Evolutionary conservation across 75 land plant species (phyloP), one percentile per base, ranked within the genome.

Genomic region (Selaginella tamariscina): DNA sequence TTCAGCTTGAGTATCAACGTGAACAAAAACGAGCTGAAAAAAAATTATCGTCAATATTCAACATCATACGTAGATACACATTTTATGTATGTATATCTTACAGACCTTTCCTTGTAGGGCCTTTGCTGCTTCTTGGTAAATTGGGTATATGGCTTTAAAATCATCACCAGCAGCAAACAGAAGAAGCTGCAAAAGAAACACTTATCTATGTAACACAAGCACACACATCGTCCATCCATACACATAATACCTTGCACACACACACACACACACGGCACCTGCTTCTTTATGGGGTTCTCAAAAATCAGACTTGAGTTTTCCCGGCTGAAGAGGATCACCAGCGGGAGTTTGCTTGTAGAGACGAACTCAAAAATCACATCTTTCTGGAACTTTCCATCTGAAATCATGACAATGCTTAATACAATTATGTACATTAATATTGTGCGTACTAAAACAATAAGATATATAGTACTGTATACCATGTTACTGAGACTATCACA

Each of bases 41-140:
- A 5, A 22, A 39, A 55, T 21, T 56, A 57, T 23, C 56, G n/a
- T 33, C 54, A 49, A 11, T 49, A 49, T 49, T 49, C 18, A 11
- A 11, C 54, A 49, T n/a, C n/a, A n/a, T n/a, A n/a, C n/a, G n/a
- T n/a, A n/a, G n/a, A n/a, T n/a, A n/a, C n/a, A n/a, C n/a, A n/a
- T n/a, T n/a, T n/a, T n/a, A n/a, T n/a, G n/a, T n/a, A n/a, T n/a
- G n/a, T n/a, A n/a, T n/a, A n/a, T n/a, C n/a, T n/a, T 15, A 33
- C 2, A 67, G 73, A 88, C 98, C 88, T 93, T 90, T 57, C 96
- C 96, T 78, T 87, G 86, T 55, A 89, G 85, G 30, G 56, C 29
- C 65, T 83, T 89, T 78, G 98, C 85, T 20, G 86, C 96, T 66
- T 84, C 82, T 75, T 87, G 57, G 67, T 84, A 93, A 11, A 39